These are phyloP conservation scores for Daldinia sp. DNA, from an alignment of 2,329 filamentous ascomycete genomes.

Conservation along the genomic window DNA sequence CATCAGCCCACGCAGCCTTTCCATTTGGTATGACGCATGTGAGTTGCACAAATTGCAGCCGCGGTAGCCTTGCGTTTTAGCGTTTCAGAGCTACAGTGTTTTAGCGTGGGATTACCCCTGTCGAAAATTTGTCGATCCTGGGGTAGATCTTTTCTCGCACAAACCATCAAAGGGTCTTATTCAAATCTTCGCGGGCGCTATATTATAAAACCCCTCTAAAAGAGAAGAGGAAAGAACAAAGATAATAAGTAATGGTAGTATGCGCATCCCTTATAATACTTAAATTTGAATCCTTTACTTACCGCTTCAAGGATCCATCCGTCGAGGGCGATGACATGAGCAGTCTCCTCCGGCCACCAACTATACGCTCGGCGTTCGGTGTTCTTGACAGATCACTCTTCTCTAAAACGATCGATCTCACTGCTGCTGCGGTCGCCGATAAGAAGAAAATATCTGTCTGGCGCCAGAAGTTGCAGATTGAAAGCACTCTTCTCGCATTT, in stretches of 20 bases:
- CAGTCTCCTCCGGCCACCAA: constrained; percentile 76
- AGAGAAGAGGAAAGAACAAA: too few relatives aligned
- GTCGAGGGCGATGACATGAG: constrained; percentile 43
- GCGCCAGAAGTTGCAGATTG: constrained; percentile 70
- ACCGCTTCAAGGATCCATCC: constrained; percentile 27
- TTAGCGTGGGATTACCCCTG: constrained; percentile 26
- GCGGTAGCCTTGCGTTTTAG: constrained; percentile 36
- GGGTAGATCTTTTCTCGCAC: constrained; percentile 10
- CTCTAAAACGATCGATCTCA: constrained; percentile 75
- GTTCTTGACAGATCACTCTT: constrained; percentile 87
- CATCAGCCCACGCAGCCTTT: constrained; percentile 32
- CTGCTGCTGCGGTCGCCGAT: constrained; percentile 81
- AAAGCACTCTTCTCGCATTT: constrained; percentile 70
- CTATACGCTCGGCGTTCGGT: constrained; percentile 75
- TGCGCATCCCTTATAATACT: not conserved
- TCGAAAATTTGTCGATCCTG: constrained; percentile 27
- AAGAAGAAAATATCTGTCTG: constrained; percentile 77
- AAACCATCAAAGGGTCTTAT: constrained; percentile 5
- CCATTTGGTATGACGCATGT: constrained; percentile 38
- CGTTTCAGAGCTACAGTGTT: constrained; percentile 13
- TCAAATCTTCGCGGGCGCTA: constrained; percentile 6
- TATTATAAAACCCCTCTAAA: not conserved
- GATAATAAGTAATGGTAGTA: constrained; percentile 40
- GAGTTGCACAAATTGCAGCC: constrained; percentile 2
- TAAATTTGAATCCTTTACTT: not conserved